phyloP scores from a whole-genome alignment of 2,329 filamentous ascomycete species.

The Massarina eburnea region DNA sequence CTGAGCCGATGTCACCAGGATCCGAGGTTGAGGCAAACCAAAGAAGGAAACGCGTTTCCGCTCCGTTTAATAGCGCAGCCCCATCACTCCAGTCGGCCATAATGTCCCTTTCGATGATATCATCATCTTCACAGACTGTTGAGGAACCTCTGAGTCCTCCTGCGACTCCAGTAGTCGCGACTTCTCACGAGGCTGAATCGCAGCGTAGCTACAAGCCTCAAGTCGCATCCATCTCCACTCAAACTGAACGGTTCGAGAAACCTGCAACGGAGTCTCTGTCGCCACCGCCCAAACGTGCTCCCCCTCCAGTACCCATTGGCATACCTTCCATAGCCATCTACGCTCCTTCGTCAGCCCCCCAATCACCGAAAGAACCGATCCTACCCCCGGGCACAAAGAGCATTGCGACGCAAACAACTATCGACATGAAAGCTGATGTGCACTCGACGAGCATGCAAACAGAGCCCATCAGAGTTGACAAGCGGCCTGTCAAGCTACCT shows the following conservation, averaged over 20 bases:
- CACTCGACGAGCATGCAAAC: slow-evolving; percentile 73
- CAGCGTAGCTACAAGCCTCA: slow-evolving; percentile 37
- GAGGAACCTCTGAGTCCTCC: slow-evolving; percentile 66
- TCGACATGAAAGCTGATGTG: slow-evolving; percentile 50
- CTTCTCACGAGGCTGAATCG: slow-evolving; percentile 47
- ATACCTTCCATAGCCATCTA: slow-evolving; percentile 91
- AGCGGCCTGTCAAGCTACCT: slow-evolving; percentile 72
- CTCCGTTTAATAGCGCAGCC: slow-evolving; percentile 25
- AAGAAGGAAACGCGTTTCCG: slow-evolving; percentile 65
- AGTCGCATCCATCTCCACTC: slow-evolving; percentile 62
- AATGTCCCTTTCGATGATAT: slow-evolving; percentile 57
- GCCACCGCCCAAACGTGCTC: slow-evolving; percentile 18
- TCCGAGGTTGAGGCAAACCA: slow-evolving; percentile 71
- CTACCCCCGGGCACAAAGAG: slow-evolving; percentile 82
- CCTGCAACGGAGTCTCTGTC: slow-evolving; percentile 29
- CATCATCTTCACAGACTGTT: slow-evolving; percentile 63
- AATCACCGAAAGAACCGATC: slow-evolving; percentile 71
- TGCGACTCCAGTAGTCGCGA: slow-evolving; percentile 60
- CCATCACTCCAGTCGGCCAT: slow-evolving; percentile 14
- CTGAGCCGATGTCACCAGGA: slow-evolving; percentile 17
- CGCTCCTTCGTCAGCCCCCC: slow-evolving; percentile 81
- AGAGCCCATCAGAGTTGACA: slow-evolving; percentile 84
- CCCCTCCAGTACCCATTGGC: slow-evolving; percentile 44
- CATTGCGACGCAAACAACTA: slow-evolving; percentile 75
- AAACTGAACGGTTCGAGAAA: slow-evolving; percentile 52